Percentiles rank a stretch among this genome's conserved stretches.
phyloP scores from a whole-genome alignment of 2,329 filamentous ascomycete species.

The Colletotrichum destructivum region DNA sequence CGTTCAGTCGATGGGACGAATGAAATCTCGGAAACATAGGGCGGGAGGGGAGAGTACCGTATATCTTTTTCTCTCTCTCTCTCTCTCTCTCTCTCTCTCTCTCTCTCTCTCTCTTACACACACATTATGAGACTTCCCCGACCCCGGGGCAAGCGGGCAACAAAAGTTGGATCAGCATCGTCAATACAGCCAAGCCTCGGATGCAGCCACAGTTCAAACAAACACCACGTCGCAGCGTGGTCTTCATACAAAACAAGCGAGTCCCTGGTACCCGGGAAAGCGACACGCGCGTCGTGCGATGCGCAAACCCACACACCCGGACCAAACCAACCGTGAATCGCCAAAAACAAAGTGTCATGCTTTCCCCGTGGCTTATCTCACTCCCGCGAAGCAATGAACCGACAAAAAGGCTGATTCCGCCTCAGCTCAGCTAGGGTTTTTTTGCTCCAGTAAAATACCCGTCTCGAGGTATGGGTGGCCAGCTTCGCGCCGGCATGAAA shows the following conservation, averaged over 20 bases:
- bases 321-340: background rate
- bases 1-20: background rate
- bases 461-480: constrained; percentile 6
- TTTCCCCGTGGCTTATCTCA: background rate
- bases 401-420: background rate
- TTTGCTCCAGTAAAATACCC: background rate
- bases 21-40: too few species aligned
- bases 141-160: background rate
- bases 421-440: constrained; percentile 3
- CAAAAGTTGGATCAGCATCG: background rate
- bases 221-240: background rate
- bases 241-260: background rate
- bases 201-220: background rate
- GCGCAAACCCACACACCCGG: background rate
- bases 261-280: background rate
- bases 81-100: too few species aligned
- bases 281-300: background rate
- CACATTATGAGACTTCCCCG: background rate
- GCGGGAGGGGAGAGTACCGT: too few species aligned
- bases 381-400: background rate
- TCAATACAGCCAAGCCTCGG: background rate
- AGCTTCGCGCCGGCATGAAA: constrained; percentile 27
- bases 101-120: too few species aligned
- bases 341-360: background rate
- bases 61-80: background rate